Base-by-base conservation (phyloP, 2,329 filamentous ascomycete species). In the Pestalotiopsis sp. region DNA sequence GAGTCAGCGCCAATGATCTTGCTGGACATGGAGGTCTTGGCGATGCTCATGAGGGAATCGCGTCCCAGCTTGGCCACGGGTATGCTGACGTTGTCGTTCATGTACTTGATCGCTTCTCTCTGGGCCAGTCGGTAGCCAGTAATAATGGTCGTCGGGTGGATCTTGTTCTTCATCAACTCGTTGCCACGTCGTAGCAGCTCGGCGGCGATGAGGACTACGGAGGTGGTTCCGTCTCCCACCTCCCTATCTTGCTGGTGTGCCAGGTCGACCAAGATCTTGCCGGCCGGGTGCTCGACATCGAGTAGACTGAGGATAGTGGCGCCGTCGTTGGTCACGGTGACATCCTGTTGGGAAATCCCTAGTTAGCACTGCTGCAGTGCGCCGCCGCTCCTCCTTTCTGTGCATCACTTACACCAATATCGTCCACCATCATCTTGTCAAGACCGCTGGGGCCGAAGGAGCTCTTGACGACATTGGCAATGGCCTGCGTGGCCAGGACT, bases 391-490 rank as follows among this genome's bases (percentile, higher is more conserved):
- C 61, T 36, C 27, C 57, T 59, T 59, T 38, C n/a, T 36, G 25
- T 73, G 71, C 52, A 69, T 68, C 69, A 76, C 91, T 76, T 89
- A 94, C 92, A 79, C 96, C 96, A 81, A 99, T 98, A 81, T 99
- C 96, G 84, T 99, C 96, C 76, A 99, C 96, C 96, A 99, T 98
- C 96, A 99, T 99, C 89, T 99, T 99, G 82, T 99, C 96, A 74
- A 99, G 89, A 63, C 96, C 96, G 71, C 94, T 97, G 65, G 96
- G 96, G 68, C 96, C 96, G 80, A 99, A 99, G 17, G 96, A 99
- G 83, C 94, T 97, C 87, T 97, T 98, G 82, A 99, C 94, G 70
- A 99, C 95, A 90, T 98, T 99, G 77, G 96, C 92, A 78, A 99
- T 98, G 69, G 95, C 94, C 81, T 98, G 94, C 61, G 96, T 98